Percentiles rank a stretch among this genome's conserved stretches.
phyloP scores from a whole-genome alignment of 495 filamentous ascomycete species.

The Talaromyces thailandensis region DNA sequence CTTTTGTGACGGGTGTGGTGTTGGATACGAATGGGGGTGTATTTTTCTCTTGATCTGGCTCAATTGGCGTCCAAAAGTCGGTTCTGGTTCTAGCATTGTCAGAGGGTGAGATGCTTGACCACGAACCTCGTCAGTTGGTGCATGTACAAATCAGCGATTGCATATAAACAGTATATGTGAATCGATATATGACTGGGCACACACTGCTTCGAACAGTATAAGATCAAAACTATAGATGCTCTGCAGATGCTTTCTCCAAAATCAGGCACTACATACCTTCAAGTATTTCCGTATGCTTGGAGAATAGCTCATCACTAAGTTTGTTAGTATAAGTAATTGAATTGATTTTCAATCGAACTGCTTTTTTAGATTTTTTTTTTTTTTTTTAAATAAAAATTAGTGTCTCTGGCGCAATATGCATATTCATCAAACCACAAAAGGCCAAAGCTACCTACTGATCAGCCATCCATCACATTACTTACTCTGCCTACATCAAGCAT shows the following conservation, averaged over 20 bases:
- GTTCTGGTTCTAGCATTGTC: too few relatives aligned
- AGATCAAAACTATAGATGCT: too few relatives aligned
- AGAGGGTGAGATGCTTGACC: too few relatives aligned
- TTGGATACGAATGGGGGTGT: constrained; percentile 30
- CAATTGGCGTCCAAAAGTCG: too few relatives aligned
- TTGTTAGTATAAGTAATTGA: background rate
- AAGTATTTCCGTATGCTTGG: background rate
- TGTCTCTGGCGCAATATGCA: background rate
- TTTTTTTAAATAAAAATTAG: background rate
- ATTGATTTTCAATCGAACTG: background rate
- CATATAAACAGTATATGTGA: too few relatives aligned
- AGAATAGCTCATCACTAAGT: background rate
- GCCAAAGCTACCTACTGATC: background rate
- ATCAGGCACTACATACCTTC: too few relatives aligned
- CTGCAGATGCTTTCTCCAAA: too few relatives aligned
- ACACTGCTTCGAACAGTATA: too few relatives aligned
- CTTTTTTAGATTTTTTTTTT: too few relatives aligned
- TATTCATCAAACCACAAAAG: background rate
- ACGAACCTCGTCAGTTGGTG: too few relatives aligned
- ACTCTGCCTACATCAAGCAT: background rate
- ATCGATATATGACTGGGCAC: too few relatives aligned
- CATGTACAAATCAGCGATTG: too few relatives aligned
- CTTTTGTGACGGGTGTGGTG: constrained; percentile 38
- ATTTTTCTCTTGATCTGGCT: background rate
- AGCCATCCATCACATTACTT: background rate